Evolutionary conservation across 2,329 filamentous ascomycete species (phyloP), one percentile per base, ranked within the genome.

Genomic region (Aspergillus chevalieri): DNA sequence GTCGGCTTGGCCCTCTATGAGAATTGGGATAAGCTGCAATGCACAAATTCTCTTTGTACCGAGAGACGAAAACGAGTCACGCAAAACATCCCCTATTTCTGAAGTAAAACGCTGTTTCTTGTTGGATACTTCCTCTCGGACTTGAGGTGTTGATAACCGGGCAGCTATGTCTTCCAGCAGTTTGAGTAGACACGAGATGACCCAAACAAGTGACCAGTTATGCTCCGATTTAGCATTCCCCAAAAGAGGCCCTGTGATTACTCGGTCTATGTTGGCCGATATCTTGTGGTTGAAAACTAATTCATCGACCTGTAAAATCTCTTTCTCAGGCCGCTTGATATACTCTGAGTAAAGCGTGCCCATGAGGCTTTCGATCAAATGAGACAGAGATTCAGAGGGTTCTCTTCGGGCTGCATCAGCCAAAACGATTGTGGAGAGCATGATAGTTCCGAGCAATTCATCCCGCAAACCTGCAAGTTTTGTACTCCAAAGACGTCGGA

Each of bases 311-410:
- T 89, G 86, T 9, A 97, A 75, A 34, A 85, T 81, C 44, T 87
- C 84, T 51, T 82, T 82, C 44, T 87, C 83, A 33, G 82, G 76
- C 52, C 89, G 80, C 55, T 77, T 84, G 3, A 81, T 77, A 67
- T 97, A 97, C 60, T 96, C 92, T 7, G 73, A 72, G 73, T 85
- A 86, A n/a, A 98, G 70, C 3, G 79, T 75, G 42, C 90, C 84
- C 30, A 84, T 65, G 2, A 96, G 68, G n/a, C 80, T 79, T 54
- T 85, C 81, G 5, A 95, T 56, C 48, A 56, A 78, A 10, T 57
- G 60, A 15, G 67, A 42, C 61, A 73, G 24, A 68, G 65, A 48
- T 76, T 67, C 48, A 59, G 64, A 49, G 61, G 66, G 56, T 71
- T 57, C 52, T 64, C 67, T 57, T 46, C 56, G 55, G 49, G 56